A percentile compares a stretch with the other conserved stretches of the same genome.
Conservation (phyloP, 306 rosid species). For the Quillaja saponaria region DNA sequence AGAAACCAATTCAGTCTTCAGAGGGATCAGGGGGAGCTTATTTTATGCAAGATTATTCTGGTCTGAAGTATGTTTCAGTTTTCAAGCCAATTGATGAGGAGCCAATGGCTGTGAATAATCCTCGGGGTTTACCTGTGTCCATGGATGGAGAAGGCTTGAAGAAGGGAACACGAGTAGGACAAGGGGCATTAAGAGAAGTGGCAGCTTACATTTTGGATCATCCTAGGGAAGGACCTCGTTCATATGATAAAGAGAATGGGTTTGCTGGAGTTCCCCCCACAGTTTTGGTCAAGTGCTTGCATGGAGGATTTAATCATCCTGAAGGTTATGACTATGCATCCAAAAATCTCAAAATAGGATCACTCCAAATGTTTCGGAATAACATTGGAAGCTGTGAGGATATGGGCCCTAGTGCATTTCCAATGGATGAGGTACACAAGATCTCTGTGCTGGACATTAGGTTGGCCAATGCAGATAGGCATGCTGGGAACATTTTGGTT, state of each 20-base stretch:
- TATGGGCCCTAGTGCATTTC: conserved; percentile 60
- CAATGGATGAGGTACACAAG: conserved; percentile 64
- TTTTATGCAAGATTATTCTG: conserved; percentile 68
- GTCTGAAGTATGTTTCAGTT: conserved; percentile 57
- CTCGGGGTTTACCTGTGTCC: conserved; percentile 53
- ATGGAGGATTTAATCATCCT: conserved; percentile 51
- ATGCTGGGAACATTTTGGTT: conserved; percentile 63
- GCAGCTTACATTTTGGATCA: conserved; percentile 72
- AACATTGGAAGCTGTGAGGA: conserved; percentile 68
- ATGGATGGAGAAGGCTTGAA: conserved; percentile 61
- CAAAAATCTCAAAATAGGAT: conserved; percentile 49
- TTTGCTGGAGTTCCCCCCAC: conserved; percentile 70
- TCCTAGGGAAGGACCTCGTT: conserved; percentile 49
- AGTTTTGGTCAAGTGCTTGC: conserved; percentile 52
- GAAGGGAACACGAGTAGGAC: conserved; percentile 61
- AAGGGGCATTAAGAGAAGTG: conserved; percentile 65
- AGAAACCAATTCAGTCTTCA: conserved; percentile 62
- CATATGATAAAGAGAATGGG: conserved; percentile 35
- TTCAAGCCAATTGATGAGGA: conserved; percentile 80
- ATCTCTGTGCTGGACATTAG: conserved; percentile 64
- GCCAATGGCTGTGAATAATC: conserved; percentile 73
- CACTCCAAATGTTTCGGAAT: conserved; percentile 56
- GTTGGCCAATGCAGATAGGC: conserved; percentile 71
- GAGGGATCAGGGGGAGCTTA: conserved; percentile 86
- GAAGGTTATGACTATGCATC: conserved; percentile 41